Evolutionary conservation across 768 basidiomycete genomes (phyloP), one percentile per base, ranked within the genome.

Genomic region (Agrocybe pediades): DNA sequence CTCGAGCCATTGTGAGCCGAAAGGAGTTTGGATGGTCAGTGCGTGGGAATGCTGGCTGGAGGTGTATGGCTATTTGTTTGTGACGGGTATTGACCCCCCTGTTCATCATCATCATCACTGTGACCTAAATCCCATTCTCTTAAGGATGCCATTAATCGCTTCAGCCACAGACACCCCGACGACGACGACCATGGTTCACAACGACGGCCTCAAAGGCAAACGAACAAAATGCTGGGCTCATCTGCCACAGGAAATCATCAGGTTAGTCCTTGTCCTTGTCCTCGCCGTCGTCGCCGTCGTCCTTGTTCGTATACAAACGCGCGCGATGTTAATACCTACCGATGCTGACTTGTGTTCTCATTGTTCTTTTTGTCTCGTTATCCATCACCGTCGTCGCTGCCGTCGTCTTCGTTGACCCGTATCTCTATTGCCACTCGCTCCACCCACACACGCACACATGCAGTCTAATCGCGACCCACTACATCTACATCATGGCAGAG

Each of bases 401-500:
- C n/a, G n/a, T n/a, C n/a, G n/a, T n/a, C n/a, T n/a, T n/a, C n/a
- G n/a, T n/a, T n/a, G n/a, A n/a, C n/a, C n/a, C n/a, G n/a, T n/a
- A n/a, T n/a, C n/a, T n/a, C n/a, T n/a, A n/a, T n/a, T n/a, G n/a
- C n/a, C n/a, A n/a, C n/a, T n/a, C n/a, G n/a, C n/a, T n/a, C n/a
- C n/a, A n/a, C n/a, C n/a, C 33, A 36, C 70, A 71, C 68, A 68
- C 66, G 65, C 70, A 13, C 13, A 17, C 40, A 44, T 20, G 33
- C 70, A 85, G 84, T 59, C 73, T 78, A 48, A 83, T 86, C 65
- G 76, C 80, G 24, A 86, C 85, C 0, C 74, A 81, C 62, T 82
- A 81, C 64, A 76, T 89, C 30, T 76, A 68, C 74, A 81, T 77
- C 65, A 69, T 65, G 58, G 68, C 80, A 21, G 62, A 65, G 0